Evolutionary conservation across 2,329 filamentous ascomycete species (phyloP).

Genomic region (Leptoxyphium fumago): DNA sequence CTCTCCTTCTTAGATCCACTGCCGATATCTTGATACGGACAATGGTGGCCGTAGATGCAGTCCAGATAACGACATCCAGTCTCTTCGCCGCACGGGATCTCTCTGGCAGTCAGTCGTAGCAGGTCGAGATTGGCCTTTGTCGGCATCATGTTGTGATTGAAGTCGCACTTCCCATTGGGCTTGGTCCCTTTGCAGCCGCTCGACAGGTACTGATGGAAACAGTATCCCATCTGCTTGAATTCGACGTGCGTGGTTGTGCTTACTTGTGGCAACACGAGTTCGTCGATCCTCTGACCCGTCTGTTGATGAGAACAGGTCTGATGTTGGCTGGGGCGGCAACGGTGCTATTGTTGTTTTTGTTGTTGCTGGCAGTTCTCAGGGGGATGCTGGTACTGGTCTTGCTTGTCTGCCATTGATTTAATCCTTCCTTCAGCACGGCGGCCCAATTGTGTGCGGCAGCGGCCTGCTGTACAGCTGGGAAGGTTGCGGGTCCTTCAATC

Average conservation of each 20-base stretch:
- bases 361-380: constrained; percentile 4
- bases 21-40: constrained; percentile 33
- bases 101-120: constrained; percentile 44
- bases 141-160: constrained; percentile 39
- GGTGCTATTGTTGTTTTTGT: constrained; percentile 36
- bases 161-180: constrained; percentile 36
- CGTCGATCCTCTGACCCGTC: constrained; percentile 45
- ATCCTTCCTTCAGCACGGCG: too few species aligned
- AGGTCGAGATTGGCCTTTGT: constrained; percentile 38
- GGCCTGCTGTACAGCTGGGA: too few species aligned
- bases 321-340: constrained; percentile 42
- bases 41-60: constrained; percentile 51
- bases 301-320: constrained; percentile 14
- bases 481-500: too few species aligned
- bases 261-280: constrained; percentile 30
- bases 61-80: constrained; percentile 42
- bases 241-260: constrained; percentile 43
- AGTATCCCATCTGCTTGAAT: constrained; percentile 47
- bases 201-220: constrained; percentile 45
- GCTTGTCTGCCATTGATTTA: too few species aligned
- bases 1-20: constrained; percentile 32
- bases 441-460: too few species aligned
- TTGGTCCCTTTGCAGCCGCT: constrained; percentile 37
- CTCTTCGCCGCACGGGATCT: constrained; percentile 47
- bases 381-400: too few species aligned